Evolutionary conservation across 1,139 yeast species (phyloP), one percentile per base, ranked within the genome.

Genomic region (Sugiyamaella xylanicola): DNA sequence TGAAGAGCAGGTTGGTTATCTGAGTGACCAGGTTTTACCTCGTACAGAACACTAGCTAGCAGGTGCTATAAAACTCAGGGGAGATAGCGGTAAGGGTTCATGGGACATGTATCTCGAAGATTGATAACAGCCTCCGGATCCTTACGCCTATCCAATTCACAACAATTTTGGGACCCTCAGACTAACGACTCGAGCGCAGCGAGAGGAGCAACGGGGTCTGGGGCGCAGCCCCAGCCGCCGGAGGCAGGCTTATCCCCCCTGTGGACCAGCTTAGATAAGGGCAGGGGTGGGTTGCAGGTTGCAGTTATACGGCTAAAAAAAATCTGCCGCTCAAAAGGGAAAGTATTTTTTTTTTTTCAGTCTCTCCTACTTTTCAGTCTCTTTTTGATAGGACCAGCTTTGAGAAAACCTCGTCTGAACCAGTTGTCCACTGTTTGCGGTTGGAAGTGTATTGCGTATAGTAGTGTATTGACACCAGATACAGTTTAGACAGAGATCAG

Each of bases 231-330:
- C 37, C 37, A n/a, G 37, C 37, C 37, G 37, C 37, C 37, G 37
- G 37, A 32, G 37, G 37, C 42, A 7, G 15, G 5, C 9, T 9
- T 13, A 11, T 7, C 29, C 8, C 16, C 15, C 16, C 11, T 4
- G 20, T 9, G 13, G 43, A 16, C 11, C 21, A 39, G n/a, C n/a
- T n/a, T 11, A 45, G 50, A 47, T 47, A 36, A 37, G 50, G 51
- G 51, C 44, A 48, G 21, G 51, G 51, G 50, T 32, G 20, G 27
- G 8, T 2, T 44, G 17, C 4, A 29, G 11, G 39, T 16, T n/a
- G 15, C 21, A 27, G 29, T 44, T 15, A 40, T 16, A 36, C 42
- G 50, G 50, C 50, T 46, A 21, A 27, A 32, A 45, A 46, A 46
- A 46, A 46, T 32, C 44, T 41, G 44, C 29, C 29, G 29, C 29